phyloP scores from a whole-genome alignment of 2,329 filamentous ascomycete genomes.

The Penicillium sp. region DNA sequence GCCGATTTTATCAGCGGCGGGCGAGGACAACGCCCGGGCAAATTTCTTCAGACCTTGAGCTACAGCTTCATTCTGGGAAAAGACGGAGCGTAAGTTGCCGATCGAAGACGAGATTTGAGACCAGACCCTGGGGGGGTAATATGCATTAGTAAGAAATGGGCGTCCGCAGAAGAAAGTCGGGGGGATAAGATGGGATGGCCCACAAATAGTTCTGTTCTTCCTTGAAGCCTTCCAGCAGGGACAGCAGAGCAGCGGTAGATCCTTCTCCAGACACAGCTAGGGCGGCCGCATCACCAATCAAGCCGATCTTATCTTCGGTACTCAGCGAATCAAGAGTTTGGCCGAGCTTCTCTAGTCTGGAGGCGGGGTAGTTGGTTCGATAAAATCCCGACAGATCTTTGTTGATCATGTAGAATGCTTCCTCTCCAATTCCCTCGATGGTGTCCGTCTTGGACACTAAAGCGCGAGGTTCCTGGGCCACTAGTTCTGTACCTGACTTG shows the following conservation, averaged over 20 bases:
- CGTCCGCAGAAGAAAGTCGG: not conserved
- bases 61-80: slow-evolving; percentile 74
- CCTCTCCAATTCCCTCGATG: slow-evolving; percentile 67
- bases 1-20: slow-evolving; percentile 77
- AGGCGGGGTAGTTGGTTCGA: slow-evolving; percentile 89
- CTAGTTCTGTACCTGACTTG: slow-evolving; percentile 71
- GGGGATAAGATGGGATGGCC: slow-evolving; percentile 29
- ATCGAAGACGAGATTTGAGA: slow-evolving; percentile 80
- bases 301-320: slow-evolving; percentile 88
- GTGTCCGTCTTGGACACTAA: slow-evolving; percentile 78
- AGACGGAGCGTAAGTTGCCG: slow-evolving; percentile 79
- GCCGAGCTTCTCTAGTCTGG: slow-evolving; percentile 79
- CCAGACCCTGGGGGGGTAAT: slow-evolving; percentile 66
- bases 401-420: slow-evolving; percentile 94
- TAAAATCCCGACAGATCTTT: slow-evolving; percentile 87
- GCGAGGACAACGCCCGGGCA: slow-evolving; percentile 74
- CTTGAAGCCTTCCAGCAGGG: slow-evolving; percentile 83
- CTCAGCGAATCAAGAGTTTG: slow-evolving; percentile 75
- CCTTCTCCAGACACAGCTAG: slow-evolving; percentile 86
- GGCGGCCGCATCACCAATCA: slow-evolving; percentile 87
- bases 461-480: slow-evolving; percentile 67
- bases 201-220: slow-evolving; percentile 79
- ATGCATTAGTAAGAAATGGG: slow-evolving; percentile 24
- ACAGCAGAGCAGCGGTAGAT: slow-evolving; percentile 78
- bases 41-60: slow-evolving; percentile 78